Evolutionary conservation across 1,139 yeast genomes (phyloP), one percentile per base, ranked within the genome.

Genomic region (Blastobotrys raffinosifermentans): DNA sequence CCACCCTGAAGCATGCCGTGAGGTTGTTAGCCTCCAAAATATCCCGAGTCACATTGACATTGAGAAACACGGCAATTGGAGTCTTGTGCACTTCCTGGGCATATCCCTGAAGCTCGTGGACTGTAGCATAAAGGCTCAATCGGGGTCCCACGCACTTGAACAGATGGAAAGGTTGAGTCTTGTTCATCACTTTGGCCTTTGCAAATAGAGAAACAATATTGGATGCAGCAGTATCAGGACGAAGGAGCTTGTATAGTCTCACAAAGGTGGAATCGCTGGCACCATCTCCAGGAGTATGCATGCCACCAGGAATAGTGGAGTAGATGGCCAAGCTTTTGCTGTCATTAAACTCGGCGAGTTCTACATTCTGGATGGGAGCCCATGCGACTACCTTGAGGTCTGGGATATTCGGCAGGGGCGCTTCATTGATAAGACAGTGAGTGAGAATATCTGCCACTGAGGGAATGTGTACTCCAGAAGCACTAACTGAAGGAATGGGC

Each of bases 341-440:
- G 27, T 38, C 39, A 29, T 46, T 43, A 42, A 47, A 56, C 39
- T 53, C 56, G 2, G 64, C 54, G 31, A 60, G 48, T 23, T 50
- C 48, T 15, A 59, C 55, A 26, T 77, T 73, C 33, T 72, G 70
- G n/a, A 86, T 75, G 13, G 69, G 68, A 26, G 80, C 72, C 85
- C 93, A 86, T 4, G 75, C 71, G 10, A 67, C 67, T 2, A 87
- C 95, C 41, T 64, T 66, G 68, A 89, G 69, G 20, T 68, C 65
- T 0, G 96, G 96, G 19, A 87, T 63, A 32, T 69, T 70, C 2
- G 79, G 75, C 30, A 89, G 66, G 0, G 95, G 94, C 31, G 80
- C 82, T 51, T 85, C 94, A 56, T 89, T 89, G 29, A 85, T 75
- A 55, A 89, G 67, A 0, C 96, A 85, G 54, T 89, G 94, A 93